Conservation (phyloP, 306 rosid species). For the Carpinus fangiana region DNA sequence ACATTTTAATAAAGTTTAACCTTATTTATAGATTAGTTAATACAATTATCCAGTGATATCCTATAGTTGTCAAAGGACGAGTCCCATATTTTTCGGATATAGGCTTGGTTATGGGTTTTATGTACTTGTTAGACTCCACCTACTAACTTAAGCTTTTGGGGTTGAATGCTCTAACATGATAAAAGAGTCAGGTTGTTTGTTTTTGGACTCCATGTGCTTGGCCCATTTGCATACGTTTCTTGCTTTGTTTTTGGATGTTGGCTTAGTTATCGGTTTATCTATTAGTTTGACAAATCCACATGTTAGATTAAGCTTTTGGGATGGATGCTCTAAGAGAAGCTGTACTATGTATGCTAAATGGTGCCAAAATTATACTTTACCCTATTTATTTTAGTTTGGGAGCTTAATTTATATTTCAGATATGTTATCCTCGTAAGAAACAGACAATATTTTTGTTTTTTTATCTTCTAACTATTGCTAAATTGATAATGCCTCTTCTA, state of each 20-base stretch:
- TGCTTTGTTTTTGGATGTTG: neutral
- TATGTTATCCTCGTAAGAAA: slow-evolving; percentile 17
- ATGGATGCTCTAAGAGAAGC: neutral
- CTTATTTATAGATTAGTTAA: slow-evolving; percentile 13
- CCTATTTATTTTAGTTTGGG: neutral
- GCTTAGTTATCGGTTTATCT: neutral
- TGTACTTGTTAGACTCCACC: neutral
- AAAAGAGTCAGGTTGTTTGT: neutral
- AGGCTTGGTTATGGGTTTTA: slow-evolving; percentile 8
- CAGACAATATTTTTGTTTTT: slow-evolving; percentile 1
- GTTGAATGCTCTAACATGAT: neutral
- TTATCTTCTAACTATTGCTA: slow-evolving; percentile 26
- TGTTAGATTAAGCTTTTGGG: neutral
- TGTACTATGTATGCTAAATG: neutral
- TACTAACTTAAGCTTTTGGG: neutral
- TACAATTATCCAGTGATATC: neutral
- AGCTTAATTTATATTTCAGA: slow-evolving; percentile 7
- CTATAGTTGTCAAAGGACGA: neutral
- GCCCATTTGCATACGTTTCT: neutral
- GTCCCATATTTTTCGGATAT: neutral
- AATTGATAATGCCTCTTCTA: slow-evolving; percentile 41
- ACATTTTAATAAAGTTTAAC: slow-evolving; percentile 4
- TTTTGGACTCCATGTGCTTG: neutral
- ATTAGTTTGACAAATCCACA: neutral
- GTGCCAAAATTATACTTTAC: neutral